These are phyloP conservation scores for Pluteus cervinus DNA, from an alignment of 768 basidiomycete species.

Conservation along the genomic window DNA sequence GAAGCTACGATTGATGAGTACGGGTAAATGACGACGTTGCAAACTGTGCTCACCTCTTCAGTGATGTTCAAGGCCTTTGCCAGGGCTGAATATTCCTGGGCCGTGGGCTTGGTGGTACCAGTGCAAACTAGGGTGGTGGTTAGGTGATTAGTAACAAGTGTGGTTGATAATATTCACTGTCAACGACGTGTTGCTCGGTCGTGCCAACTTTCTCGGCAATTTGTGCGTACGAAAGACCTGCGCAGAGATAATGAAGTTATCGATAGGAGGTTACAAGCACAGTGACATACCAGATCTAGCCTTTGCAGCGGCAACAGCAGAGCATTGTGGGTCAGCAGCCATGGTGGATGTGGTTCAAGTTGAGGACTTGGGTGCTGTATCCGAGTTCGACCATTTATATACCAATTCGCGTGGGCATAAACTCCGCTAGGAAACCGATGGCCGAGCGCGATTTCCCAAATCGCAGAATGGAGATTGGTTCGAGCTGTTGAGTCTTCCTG, in stretches of 20 bases:
- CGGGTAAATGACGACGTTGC: background rate
- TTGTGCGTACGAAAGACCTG: conserved; percentile 42
- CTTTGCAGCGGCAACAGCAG: conserved; percentile 51
- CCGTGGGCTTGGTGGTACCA: conserved; percentile 34
- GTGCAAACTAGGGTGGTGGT: conserved; percentile 36
- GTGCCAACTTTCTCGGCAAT: conserved; percentile 42
- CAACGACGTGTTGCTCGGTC: conserved; percentile 41
- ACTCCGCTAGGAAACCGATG: too few relatives aligned
- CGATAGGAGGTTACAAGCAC: background rate
- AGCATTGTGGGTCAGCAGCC: conserved; percentile 50
- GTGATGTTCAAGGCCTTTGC: conserved; percentile 36
- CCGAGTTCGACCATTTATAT: conserved; percentile 1
- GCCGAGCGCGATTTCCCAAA: too few relatives aligned
- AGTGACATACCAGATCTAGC: conserved; percentile 35
- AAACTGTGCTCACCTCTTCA: conserved; percentile 20
- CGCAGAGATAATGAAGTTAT: background rate
- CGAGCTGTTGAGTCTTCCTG: too few relatives aligned
- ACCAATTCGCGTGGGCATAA: conserved; percentile 1
- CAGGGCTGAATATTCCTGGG: conserved; percentile 43
- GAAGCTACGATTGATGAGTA: too few relatives aligned
- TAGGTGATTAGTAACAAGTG: background rate
- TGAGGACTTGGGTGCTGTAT: background rate
- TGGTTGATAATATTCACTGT: conserved; percentile 35
- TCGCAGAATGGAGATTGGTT: too few relatives aligned
- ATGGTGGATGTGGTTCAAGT: conserved; percentile 20